Evolutionary conservation across 148 eudicot species (phyloP), one percentile per base, ranked within the genome.

Genomic region (Camellia granthamiana): DNA sequence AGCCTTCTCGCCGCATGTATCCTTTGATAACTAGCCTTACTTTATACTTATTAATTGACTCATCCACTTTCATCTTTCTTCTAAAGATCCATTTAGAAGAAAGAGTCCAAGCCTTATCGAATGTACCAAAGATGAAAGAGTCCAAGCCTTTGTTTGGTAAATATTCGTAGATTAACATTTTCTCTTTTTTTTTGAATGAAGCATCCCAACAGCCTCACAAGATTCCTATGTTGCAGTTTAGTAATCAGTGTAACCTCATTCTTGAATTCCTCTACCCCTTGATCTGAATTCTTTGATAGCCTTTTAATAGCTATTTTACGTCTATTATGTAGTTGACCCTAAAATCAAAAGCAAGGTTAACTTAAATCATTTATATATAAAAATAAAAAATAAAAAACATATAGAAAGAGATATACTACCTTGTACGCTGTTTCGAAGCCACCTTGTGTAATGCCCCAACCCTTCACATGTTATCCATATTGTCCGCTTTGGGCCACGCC

Each of bases 81-180:
- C 38, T 30, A 30, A 30, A 30, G 38, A 30, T 30, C 38, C 38
- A 30, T 30, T 30, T 30, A 30, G 38, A 30, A 30, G 38, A 30
- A 30, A 30, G 38, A 30, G 38, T 30, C 38, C 38, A 49, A 49
- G 52, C 7, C 0, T 5, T 5, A 49, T 5, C 52, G 7, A 49
- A 49, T 49, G 52, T 2, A 49, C 92, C 84, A 77, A 88, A 90
- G 72, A 90, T 88, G 63, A 86, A 78, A 2, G 56, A 59, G 75
- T 90, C 92, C 87, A 90, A 88, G 83, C 92, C 81, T 80, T 77
- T 86, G 84, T 90, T 90, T 19, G 89, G 89, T 83, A 90, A 62
- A 79, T 81, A 88, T 76, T 90, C 92, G 18, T 90, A 90, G 75
- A 88, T 82, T 51, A 90, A 78, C 88, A 90, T 88, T 71, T 85